Evolutionary conservation across 1,139 yeast species (phyloP), one percentile per base, ranked within the genome.

Genomic region (Kodamaea alishanica): DNA sequence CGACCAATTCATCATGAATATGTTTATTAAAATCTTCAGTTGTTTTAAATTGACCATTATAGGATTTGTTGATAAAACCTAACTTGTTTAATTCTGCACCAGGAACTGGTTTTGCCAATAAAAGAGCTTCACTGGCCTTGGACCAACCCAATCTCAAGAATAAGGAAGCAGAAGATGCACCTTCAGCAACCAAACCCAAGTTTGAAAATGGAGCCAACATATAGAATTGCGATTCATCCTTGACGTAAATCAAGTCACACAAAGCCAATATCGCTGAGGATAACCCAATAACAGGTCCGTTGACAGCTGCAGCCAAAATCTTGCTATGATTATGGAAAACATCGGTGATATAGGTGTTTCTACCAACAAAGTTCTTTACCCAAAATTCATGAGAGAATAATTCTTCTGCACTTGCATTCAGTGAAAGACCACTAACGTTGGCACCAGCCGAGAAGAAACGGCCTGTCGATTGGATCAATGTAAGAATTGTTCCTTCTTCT

Each of bases 281-380:
- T 45, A 88, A 72, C 0, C 97, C 97, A 47, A 88, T 77, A 8
- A 81, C 95, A 0, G 96, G 96, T 1, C 97, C 96, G 53, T 88
- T 88, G 44, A 88, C 69, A 8, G 92, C 90, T 29, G 81, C 79
- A 23, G 82, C 82, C 38, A 88, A 66, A 5, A 87, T 72, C 60
- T 88, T 89, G 20, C 74, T 66, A 59, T 88, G 96, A 53, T 79
- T 76, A 50, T 79, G 77, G 60, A 86, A 81, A 32, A 84, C 67
- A 46, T 81, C 78, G 6, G 94, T 82, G 42, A 87, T 64, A 52
- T 74, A 80, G 23, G 81, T 73, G 58, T 88, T 88, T 55, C 90
- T 76, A 7, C 88, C 77, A 9, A 81, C 79, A 54, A 85, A 83
- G 43, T 65, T 64, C 42, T 69, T 62, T 44, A 80, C 63, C 85